Evolutionary conservation across 805 yeast species (phyloP).

Genomic region (Dipodascus albidus): DNA sequence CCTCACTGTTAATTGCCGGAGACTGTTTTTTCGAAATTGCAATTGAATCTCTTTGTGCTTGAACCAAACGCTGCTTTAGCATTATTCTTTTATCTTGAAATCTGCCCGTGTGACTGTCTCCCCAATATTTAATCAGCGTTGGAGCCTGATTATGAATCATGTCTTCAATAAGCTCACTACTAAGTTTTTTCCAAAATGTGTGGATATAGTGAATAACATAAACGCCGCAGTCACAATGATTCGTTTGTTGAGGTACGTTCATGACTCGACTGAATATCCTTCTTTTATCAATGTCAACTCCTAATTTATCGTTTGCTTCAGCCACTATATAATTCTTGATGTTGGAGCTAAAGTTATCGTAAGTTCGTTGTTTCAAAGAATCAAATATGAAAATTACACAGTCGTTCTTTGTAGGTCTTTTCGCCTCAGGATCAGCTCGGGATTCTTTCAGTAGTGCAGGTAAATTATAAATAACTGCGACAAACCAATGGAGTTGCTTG

Average conservation of each 20-base stretch:
- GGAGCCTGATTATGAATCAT: constrained; percentile 1
- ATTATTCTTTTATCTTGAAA: constrained; percentile 9
- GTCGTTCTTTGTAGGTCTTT: constrained; percentile 7
- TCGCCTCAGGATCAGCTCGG: neutral
- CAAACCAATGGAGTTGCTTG: constrained; percentile 78
- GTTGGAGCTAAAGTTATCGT: constrained; percentile 27
- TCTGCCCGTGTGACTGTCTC: constrained; percentile 13
- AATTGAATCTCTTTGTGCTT: neutral
- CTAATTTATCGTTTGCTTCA: constrained; percentile 58
- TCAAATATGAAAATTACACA: constrained; percentile 55
- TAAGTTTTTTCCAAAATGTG: constrained; percentile 42
- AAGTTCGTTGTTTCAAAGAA: constrained; percentile 38
- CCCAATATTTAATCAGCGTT: constrained; percentile 1
- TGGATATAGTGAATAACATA: constrained; percentile 70
- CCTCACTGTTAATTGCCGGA: constrained; percentile 6
- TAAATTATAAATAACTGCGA: constrained; percentile 55
- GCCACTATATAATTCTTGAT: constrained; percentile 48
- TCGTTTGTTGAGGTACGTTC: constrained; percentile 71
- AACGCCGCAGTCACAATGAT: constrained; percentile 90
- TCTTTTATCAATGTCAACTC: constrained; percentile 33
- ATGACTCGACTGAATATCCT: constrained; percentile 40
- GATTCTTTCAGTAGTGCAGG: constrained; percentile 10
- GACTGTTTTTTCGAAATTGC: no score
- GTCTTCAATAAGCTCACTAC: constrained; percentile 25
- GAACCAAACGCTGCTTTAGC: constrained; percentile 4